These are phyloP conservation scores for Eucalyptus pauciflora DNA, from an alignment of 345 rosid species.

Conservation along the genomic window DNA sequence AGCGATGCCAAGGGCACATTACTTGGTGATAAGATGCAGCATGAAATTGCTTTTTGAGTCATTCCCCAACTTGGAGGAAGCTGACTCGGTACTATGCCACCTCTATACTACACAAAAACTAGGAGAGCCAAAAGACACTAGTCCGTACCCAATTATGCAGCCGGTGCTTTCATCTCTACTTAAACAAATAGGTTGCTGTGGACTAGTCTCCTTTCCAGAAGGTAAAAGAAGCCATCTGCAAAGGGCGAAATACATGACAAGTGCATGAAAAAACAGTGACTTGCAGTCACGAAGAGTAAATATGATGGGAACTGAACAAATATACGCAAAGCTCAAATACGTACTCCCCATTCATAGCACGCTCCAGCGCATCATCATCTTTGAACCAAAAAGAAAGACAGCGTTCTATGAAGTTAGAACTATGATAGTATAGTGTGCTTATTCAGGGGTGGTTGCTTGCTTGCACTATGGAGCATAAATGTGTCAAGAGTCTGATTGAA, in stretches of 20 bases:
- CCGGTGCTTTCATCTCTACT: slow-evolving; percentile 45
- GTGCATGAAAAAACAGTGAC: neutral
- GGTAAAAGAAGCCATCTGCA: slow-evolving; percentile 71
- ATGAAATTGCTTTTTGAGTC: neutral
- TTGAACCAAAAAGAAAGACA: slow-evolving; percentile 14
- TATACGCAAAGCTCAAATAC: slow-evolving; percentile 6
- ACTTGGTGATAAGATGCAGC: neutral
- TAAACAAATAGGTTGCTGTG: slow-evolving; percentile 39
- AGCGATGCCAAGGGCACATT: neutral
- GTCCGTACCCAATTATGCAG: slow-evolving; percentile 52
- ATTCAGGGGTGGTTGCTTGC: neutral
- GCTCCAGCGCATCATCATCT: slow-evolving; percentile 75
- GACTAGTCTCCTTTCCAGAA: slow-evolving; percentile 19
- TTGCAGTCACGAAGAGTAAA: neutral
- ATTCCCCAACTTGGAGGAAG: neutral
- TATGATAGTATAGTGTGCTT: neutral
- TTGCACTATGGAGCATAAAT: neutral
- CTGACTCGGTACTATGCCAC: neutral
- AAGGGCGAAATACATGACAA: neutral
- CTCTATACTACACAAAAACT: neutral
- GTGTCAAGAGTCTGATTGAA: neutral
- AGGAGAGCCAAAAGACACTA: neutral
- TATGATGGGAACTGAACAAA: neutral
- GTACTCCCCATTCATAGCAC: slow-evolving; percentile 69
- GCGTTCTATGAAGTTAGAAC: neutral